phyloP scores from a whole-genome alignment of 768 basidiomycete genomes.

The Suillus luteus region DNA sequence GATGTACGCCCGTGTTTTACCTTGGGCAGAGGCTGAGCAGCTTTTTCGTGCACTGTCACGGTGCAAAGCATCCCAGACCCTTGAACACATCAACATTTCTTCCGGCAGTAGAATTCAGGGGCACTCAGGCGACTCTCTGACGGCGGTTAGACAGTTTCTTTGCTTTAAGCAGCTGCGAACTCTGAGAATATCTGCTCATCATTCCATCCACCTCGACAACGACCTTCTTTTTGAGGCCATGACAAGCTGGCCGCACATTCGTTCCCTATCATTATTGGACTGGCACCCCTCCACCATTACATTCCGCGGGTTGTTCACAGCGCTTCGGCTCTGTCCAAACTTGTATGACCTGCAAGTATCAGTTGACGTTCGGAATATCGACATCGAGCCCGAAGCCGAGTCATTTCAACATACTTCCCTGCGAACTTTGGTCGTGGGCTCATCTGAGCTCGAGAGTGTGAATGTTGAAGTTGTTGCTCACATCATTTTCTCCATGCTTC shows the following conservation, averaged over 20 bases:
- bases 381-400: background rate
- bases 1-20: background rate
- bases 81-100: background rate
- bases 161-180: background rate
- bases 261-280: background rate
- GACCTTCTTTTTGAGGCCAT: conserved; percentile 4
- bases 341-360: background rate
- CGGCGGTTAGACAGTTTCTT: background rate
- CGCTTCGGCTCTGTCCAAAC: background rate
- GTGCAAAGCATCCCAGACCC: conserved; percentile 7
- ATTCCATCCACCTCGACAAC: background rate
- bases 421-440: background rate
- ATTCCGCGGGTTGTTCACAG: background rate
- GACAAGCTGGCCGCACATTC: background rate
- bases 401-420: conserved; percentile 3
- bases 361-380: background rate
- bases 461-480: background rate
- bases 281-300: background rate
- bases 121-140: background rate
- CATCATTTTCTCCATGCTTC: background rate
- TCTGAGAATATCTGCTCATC: background rate
- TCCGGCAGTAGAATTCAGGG: background rate
- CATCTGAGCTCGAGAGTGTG: accelerated
- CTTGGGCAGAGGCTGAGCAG: background rate
- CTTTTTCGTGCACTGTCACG: background rate